Conservation (phyloP, 352 stramenopile species). For the Achlya hypogyna region DNA sequence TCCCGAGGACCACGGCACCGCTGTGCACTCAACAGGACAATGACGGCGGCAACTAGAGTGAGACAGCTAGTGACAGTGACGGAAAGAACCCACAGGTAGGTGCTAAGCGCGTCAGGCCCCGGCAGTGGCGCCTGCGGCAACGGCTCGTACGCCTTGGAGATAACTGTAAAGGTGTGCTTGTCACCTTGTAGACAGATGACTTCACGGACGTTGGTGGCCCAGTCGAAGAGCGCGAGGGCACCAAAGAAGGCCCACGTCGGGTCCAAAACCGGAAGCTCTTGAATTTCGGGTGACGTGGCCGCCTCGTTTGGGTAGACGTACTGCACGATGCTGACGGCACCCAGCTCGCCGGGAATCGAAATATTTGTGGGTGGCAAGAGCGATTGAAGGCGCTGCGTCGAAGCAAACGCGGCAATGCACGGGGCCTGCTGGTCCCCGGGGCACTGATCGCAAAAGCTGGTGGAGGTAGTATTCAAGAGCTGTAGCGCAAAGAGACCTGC, state of each 20-base stretch:
- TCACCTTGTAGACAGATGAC: constrained; percentile 9
- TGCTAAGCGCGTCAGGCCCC: not conserved
- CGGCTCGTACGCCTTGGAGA: not conserved
- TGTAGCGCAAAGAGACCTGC: not conserved
- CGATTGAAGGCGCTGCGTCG: not conserved
- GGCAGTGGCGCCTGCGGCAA: not conserved
- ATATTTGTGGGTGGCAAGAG: not conserved
- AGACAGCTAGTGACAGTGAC: not conserved
- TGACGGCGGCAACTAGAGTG: not conserved
- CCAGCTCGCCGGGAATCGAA: not conserved
- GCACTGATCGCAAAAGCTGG: not conserved
- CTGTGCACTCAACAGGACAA: not conserved
- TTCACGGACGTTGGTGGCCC: constrained; percentile 3
- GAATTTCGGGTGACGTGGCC: not conserved
- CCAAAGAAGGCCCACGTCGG: constrained; percentile 2
- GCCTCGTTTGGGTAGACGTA: not conserved
- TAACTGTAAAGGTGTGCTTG: not conserved
- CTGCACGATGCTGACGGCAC: not conserved
- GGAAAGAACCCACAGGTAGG: not conserved
- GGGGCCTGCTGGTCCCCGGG: not conserved
- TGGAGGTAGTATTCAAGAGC: not conserved
- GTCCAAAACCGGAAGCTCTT: not conserved
- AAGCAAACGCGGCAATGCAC: not conserved
- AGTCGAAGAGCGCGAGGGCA: not conserved
- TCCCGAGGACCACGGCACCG: not conserved